Evolutionary conservation across 2,329 filamentous ascomycete genomes (phyloP).

Genomic region (Rachicladosporium sp.): DNA sequence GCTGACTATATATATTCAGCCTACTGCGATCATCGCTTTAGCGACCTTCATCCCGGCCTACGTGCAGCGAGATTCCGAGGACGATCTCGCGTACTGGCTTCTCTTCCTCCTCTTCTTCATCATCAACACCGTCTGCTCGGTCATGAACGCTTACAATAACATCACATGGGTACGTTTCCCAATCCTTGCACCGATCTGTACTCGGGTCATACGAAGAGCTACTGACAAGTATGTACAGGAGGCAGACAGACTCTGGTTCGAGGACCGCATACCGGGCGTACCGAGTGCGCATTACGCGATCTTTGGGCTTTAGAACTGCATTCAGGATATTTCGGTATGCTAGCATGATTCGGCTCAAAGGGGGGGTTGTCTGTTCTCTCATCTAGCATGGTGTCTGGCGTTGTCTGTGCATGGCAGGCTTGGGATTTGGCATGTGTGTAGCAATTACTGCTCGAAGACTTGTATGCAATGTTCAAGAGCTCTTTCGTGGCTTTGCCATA

Average conservation of each 20-base stretch:
- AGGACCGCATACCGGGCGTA: slow-evolving; percentile 5
- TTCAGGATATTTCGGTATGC: no score
- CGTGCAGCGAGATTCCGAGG: slow-evolving; percentile 13
- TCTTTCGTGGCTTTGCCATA: no score
- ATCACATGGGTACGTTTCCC: slow-evolving; percentile 19
- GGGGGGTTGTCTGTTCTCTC: not conserved
- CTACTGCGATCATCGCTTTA: slow-evolving; percentile 19
- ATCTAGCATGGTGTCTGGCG: slow-evolving; percentile 1
- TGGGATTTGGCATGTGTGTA: no score
- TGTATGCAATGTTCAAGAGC: no score
- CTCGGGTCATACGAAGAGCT: not conserved
- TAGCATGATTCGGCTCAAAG: not conserved
- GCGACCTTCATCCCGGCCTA: slow-evolving; percentile 23
- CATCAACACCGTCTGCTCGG: slow-evolving; percentile 21
- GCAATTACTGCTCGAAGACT: no score
- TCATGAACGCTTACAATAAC: slow-evolving; percentile 27
- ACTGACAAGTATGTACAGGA: slow-evolving; percentile 1
- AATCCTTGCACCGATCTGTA: not conserved
- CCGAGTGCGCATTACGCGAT: slow-evolving; percentile 5
- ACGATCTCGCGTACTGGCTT: slow-evolving; percentile 23
- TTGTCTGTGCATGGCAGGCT: not conserved
- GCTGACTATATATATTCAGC: slow-evolving; percentile 11
- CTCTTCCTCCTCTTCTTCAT: slow-evolving; percentile 24
- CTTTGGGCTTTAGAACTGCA: slow-evolving; percentile 3
- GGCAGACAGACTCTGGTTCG: slow-evolving; percentile 6